A percentile compares a stretch with the other conserved stretches of the same genome.
Conservation (phyloP, 805 yeast genomes). For the Cyberlindnera americana region DNA sequence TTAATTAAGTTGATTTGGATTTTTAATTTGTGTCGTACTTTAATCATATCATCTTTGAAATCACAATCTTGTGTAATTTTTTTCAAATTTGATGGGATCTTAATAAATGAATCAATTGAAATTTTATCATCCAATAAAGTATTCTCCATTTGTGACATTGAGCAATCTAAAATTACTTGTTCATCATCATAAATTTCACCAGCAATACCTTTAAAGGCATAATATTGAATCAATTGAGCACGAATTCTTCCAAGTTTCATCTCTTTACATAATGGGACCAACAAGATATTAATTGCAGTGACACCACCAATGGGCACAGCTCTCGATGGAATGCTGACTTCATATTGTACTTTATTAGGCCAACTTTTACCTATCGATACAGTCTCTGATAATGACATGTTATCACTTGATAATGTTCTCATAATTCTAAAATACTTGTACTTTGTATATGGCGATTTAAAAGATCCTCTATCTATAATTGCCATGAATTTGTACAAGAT, state of each 20-base stretch:
- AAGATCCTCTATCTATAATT: slow-evolving; percentile 60
- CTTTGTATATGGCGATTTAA: slow-evolving; percentile 43
- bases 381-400: slow-evolving; percentile 70
- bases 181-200: slow-evolving; percentile 62
- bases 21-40: slow-evolving; percentile 79
- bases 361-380: slow-evolving; percentile 88
- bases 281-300: slow-evolving; percentile 60
- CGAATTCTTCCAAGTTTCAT: slow-evolving; percentile 64
- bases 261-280: slow-evolving; percentile 80
- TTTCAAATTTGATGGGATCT: slow-evolving; percentile 66
- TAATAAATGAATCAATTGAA: slow-evolving; percentile 56
- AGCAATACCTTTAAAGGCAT: slow-evolving; percentile 50
- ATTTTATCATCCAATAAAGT: slow-evolving; percentile 48
- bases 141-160: slow-evolving; percentile 43
- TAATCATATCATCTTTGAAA: slow-evolving; percentile 53
- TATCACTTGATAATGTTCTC: slow-evolving; percentile 78
- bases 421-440: slow-evolving; percentile 70
- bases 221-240: slow-evolving; percentile 63
- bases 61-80: slow-evolving; percentile 82
- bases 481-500: slow-evolving; percentile 71
- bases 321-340: slow-evolving; percentile 76
- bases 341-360: slow-evolving; percentile 86
- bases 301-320: slow-evolving; percentile 85
- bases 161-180: slow-evolving; percentile 49
- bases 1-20: slow-evolving; percentile 67